phyloP scores from a whole-genome alignment of 2,329 filamentous ascomycete species.

The Colletotrichum sp. region DNA sequence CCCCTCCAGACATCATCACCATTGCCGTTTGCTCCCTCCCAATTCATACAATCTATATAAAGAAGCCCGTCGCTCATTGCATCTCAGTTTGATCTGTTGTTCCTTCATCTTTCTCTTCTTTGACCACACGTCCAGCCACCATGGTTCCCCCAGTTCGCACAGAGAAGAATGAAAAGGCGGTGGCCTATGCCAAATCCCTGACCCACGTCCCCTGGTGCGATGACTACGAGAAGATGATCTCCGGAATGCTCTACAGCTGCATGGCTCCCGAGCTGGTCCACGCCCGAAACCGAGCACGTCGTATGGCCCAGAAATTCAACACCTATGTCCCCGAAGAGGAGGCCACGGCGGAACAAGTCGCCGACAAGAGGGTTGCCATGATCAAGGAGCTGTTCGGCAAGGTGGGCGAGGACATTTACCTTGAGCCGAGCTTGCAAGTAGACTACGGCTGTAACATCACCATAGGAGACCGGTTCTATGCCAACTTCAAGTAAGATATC shows the following conservation, averaged over 20 bases:
- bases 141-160: not conserved
- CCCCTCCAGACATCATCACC: not conserved
- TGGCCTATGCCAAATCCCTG: slow-evolving; percentile 51
- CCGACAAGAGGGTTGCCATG: slow-evolving; percentile 45
- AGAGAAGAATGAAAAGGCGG: slow-evolving; percentile 39
- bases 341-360: slow-evolving; percentile 43
- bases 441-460: slow-evolving; percentile 72
- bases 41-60: not conserved
- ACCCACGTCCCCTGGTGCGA: slow-evolving; percentile 62
- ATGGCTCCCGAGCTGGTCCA: slow-evolving; percentile 51
- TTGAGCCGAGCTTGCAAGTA: slow-evolving; percentile 66
- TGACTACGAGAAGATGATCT: slow-evolving; percentile 70
- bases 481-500: slow-evolving; percentile 55
- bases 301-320: not conserved
- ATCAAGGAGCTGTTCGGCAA: slow-evolving; percentile 55
- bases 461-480: slow-evolving; percentile 67
- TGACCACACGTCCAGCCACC: fast-evolving
- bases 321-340: slow-evolving; percentile 47
- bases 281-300: slow-evolving; percentile 43
- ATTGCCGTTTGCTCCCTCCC: not conserved
- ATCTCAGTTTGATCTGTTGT: not conserved
- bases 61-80: not conserved
- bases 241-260: slow-evolving; percentile 63
- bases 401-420: slow-evolving; percentile 56
- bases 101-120: not conserved